Evolutionary conservation across 345 rosid genomes (phyloP), one percentile per base, ranked within the genome.

Genomic region (Gossypium anomalum): DNA sequence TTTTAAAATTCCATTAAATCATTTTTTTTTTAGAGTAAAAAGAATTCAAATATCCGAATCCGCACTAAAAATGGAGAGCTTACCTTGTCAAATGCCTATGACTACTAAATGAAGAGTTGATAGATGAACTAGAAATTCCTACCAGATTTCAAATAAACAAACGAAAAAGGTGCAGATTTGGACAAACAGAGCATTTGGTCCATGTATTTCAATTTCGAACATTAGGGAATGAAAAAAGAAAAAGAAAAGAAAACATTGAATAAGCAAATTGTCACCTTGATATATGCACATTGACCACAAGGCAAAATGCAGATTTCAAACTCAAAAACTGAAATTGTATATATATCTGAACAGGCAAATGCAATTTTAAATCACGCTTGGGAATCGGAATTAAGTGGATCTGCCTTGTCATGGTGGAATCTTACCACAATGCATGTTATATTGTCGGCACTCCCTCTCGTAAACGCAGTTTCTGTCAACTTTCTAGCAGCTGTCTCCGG

Each of bases 341-440:
- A 76, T 62, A 45, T 62, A 74, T 72, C 83, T 76, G 75, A 73
- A 60, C 77, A 64, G 19, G 69, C 51, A 41, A 34, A 71, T 75
- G 83, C 78, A 49, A 22, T 77, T 25, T 17, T 78, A 79, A 75
- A 58, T 82, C 82, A 67, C 10, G 74, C 60, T 56, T 56, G 14
- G 61, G 67, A 64, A 60, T 79, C 77, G 12, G 81, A 65, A 67
- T 76, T 44, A 34, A 73, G 74, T 20, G 82, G 53, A 67, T 81
- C 83, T 17, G 82, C 83, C 76, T 82, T 79, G 45, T 73, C 77
- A 65, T 86, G 97, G 84, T 73, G 86, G 83, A 96, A 90, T 80
- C 79, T 89, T 79, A 93, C 99, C 75, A 95, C 98, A 45, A 95
- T 90, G 83, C 98, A 95, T 0, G 99, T 93, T 83, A 95, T 93